A percentile compares a stretch with the other conserved stretches of the same genome.
phyloP scores from a whole-genome alignment of 2,329 filamentous ascomycete genomes.

The Cladorrhinum sp. region DNA sequence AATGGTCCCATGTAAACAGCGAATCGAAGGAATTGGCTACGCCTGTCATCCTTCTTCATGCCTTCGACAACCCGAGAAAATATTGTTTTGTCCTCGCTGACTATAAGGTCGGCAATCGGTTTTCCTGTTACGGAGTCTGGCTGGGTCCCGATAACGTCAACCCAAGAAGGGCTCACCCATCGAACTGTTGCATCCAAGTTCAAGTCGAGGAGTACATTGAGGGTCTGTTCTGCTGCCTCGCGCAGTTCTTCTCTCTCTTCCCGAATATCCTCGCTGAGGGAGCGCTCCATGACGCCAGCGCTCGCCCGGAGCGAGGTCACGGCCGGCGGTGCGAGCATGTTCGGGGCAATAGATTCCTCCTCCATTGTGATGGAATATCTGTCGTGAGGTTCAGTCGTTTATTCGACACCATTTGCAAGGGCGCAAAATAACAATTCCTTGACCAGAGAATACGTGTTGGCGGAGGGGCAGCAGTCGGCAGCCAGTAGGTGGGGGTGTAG shows the following conservation, averaged over 20 bases:
- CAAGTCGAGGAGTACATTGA: slow-evolving; percentile 94
- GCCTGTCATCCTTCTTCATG: slow-evolving; percentile 89
- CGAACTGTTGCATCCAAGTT: slow-evolving; percentile 85
- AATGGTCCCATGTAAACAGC: slow-evolving; percentile 66
- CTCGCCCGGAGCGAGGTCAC: slow-evolving; percentile 49
- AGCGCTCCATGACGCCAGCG: slow-evolving; percentile 55
- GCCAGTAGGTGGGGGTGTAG: not conserved
- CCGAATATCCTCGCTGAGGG: slow-evolving; percentile 84
- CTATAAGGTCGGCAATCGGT: slow-evolving; percentile 75
- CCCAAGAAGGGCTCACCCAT: slow-evolving; percentile 97
- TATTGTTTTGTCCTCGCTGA: slow-evolving; percentile 71
- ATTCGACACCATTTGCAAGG: slow-evolving; percentile 35
- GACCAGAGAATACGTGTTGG: slow-evolving; percentile 7
- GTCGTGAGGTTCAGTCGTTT: slow-evolving; percentile 27
- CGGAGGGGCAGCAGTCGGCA: slow-evolving; percentile 3
- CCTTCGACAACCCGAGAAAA: slow-evolving; percentile 83
- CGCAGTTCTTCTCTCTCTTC: slow-evolving; percentile 92
- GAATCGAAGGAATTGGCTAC: slow-evolving; percentile 87
- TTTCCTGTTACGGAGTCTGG: slow-evolving; percentile 71
- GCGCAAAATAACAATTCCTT: slow-evolving; percentile 6
- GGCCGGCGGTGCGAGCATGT: slow-evolving; percentile 51
- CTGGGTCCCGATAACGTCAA: slow-evolving; percentile 81
- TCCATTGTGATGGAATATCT: slow-evolving; percentile 43
- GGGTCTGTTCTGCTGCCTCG: slow-evolving; percentile 90
- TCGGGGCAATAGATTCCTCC: slow-evolving; percentile 27